A percentile compares a stretch with the other conserved stretches of the same genome.
These are phyloP conservation scores for Blastobotrys capitulatus DNA, from an alignment of 1,139 yeast species.

Conservation along the genomic window DNA sequence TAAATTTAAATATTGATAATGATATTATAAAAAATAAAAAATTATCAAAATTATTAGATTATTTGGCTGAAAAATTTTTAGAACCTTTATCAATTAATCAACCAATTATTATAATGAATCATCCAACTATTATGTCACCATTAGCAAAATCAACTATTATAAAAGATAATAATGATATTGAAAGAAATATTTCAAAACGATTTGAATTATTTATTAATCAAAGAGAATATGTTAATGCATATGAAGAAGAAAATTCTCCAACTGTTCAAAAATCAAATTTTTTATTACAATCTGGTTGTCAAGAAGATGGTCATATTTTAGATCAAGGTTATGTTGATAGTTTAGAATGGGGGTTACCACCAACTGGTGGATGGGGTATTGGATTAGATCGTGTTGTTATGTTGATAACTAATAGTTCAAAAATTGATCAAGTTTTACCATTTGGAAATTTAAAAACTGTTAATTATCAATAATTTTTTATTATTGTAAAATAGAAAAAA, in stretches of 20 bases:
- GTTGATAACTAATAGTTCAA: constrained; percentile 57
- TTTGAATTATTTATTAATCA: constrained; percentile 83
- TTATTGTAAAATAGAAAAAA: background rate
- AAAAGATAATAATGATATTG: constrained; percentile 23
- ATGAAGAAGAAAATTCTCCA: constrained; percentile 95
- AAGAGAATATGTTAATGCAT: constrained; percentile 84
- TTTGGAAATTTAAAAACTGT: constrained; percentile 83
- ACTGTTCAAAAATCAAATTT: constrained; percentile 51
- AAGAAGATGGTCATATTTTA: constrained; percentile 63
- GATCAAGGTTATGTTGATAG: constrained; percentile 67
- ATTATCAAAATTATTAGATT: constrained; percentile 61
- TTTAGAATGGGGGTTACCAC: constrained; percentile 93
- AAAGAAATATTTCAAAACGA: constrained; percentile 51
- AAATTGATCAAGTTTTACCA: constrained; percentile 75
- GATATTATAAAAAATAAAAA: constrained; percentile 39
- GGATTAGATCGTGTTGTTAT: constrained; percentile 87
- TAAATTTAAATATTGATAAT: constrained; percentile 33
- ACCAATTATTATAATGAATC: constrained; percentile 76
- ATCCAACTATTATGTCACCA: constrained; percentile 84
- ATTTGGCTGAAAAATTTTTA: constrained; percentile 52
- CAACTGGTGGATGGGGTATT: constrained; percentile 97
- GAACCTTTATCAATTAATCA: constrained; percentile 52
- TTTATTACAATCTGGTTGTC: constrained; percentile 22
- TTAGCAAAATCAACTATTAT: constrained; percentile 60
- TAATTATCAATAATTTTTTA: constrained; percentile 22